A percentile compares a stretch with the other conserved stretches of the same genome.
Evolutionary conservation across 768 basidiomycete species (phyloP).

Genomic region (Paxillus involutus): DNA sequence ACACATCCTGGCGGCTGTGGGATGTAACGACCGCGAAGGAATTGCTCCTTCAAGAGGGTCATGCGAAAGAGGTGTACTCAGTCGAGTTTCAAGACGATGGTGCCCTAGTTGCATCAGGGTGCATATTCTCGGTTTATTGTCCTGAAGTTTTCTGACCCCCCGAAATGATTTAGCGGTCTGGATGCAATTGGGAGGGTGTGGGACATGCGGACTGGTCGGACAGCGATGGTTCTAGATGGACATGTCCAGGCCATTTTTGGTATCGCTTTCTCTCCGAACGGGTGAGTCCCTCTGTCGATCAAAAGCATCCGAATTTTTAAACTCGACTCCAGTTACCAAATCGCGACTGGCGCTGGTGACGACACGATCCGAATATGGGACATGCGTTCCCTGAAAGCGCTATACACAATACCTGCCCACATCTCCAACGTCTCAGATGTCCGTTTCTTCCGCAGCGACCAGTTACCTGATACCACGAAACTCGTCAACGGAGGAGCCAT

Average conservation of each 20-base stretch:
- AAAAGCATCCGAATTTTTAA: conserved; percentile 1
- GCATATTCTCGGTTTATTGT: conserved; percentile 20
- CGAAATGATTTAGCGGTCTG: conserved; percentile 61
- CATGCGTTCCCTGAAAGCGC: conserved; percentile 86
- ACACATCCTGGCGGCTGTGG: conserved; percentile 98
- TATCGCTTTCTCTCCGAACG: conserved; percentile 93
- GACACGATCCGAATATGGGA: conserved; percentile 99
- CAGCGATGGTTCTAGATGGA: conserved; percentile 97
- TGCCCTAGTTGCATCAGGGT: conserved; percentile 92
- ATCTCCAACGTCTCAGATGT: conserved; percentile 93
- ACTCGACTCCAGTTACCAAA: conserved; percentile 72
- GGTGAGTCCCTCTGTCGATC: conserved; percentile 51
- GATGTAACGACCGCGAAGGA: conserved; percentile 83
- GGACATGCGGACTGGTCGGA: conserved; percentile 93
- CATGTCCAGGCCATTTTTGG: conserved; percentile 92
- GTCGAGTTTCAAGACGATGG: conserved; percentile 98
- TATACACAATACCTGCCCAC: conserved; percentile 97
- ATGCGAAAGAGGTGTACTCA: conserved; percentile 94
- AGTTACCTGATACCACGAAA: conserved; percentile 41
- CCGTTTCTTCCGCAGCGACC: conserved; percentile 83
- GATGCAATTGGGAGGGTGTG: conserved; percentile 97
- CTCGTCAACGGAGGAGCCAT: conserved; percentile 41
- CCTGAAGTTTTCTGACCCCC: neutral
- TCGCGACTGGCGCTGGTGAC: conserved; percentile 95
- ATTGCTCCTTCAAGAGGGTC: conserved; percentile 90